Percentiles rank a stretch among this genome's conserved stretches.
Evolutionary conservation across 257 asterid species (phyloP).

Genomic region (Leptodermis oblonga): DNA sequence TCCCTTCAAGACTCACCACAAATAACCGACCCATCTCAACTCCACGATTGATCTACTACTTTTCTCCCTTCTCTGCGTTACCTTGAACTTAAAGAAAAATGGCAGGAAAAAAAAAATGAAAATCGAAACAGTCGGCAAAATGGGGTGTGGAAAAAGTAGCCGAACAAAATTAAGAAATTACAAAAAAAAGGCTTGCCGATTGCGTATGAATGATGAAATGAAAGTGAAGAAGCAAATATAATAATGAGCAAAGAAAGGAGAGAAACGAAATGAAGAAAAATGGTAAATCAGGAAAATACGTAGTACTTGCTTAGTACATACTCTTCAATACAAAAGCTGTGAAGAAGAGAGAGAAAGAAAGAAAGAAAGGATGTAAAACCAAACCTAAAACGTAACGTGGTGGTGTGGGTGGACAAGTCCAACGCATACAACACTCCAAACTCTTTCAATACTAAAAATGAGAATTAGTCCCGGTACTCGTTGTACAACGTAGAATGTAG

Average conservation of each 20-base stretch:
- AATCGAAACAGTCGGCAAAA: neutral
- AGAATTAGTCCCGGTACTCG: too few relatives aligned
- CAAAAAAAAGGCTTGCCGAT: neutral
- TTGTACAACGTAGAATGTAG: too few relatives aligned
- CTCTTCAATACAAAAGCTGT: too few relatives aligned
- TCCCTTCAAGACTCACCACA: slow-evolving; percentile 67
- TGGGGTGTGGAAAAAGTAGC: neutral
- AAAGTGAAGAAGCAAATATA: slow-evolving; percentile 1
- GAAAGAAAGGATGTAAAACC: neutral
- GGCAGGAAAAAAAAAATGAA: neutral
- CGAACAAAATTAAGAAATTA: neutral
- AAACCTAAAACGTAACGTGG: too few relatives aligned
- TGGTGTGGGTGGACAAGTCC: too few relatives aligned
- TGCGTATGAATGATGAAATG: neutral
- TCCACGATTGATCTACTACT: neutral
- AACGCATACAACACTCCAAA: too few relatives aligned
- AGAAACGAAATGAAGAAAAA: neutral
- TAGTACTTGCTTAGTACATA: too few relatives aligned
- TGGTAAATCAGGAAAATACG: neutral
- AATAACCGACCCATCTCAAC: slow-evolving; percentile 69
- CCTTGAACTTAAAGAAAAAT: neutral
- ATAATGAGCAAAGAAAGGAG: neutral
- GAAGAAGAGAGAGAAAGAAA: neutral
- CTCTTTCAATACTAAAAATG: too few relatives aligned
- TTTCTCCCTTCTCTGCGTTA: neutral